Percentiles rank a stretch among this genome's conserved stretches.
These are phyloP conservation scores for Pseudozyma sp. DNA, from an alignment of 1,284 basidiomycete species.

Conservation along the genomic window DNA sequence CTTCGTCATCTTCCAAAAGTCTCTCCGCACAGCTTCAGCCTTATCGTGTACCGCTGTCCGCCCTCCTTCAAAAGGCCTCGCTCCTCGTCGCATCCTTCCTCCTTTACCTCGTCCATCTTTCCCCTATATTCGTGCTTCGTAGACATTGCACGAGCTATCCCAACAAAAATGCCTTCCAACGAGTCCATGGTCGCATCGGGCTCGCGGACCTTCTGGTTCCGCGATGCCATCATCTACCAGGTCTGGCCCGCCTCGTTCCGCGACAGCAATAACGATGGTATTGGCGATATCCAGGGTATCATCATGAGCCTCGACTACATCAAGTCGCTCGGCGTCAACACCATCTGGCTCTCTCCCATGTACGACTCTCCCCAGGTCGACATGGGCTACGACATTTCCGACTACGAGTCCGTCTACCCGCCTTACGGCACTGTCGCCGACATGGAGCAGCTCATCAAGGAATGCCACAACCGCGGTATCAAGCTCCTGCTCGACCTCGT, in stretches of 20 bases:
- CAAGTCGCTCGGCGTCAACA: constrained; percentile 77
- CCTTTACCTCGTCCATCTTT: neutral
- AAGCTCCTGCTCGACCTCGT: constrained; percentile 84
- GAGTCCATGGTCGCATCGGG: constrained; percentile 34
- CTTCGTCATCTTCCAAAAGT: constrained; percentile 7
- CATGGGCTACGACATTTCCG: constrained; percentile 74
- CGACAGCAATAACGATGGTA: constrained; percentile 80
- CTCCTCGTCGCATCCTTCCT: neutral
- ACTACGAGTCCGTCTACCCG: constrained; percentile 80
- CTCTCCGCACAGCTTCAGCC: constrained; percentile 10
- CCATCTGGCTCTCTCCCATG: constrained; percentile 81
- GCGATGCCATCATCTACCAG: constrained; percentile 60
- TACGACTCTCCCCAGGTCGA: constrained; percentile 78
- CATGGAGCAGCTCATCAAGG: constrained; percentile 76
- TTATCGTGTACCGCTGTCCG: neutral
- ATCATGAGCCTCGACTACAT: constrained; percentile 77
- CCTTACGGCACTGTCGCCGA: constrained; percentile 80
- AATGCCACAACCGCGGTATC: constrained; percentile 77
- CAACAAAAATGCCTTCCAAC: constrained; percentile 42
- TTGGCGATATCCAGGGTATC: constrained; percentile 81
- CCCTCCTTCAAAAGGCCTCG: constrained; percentile 7
- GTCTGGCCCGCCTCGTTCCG: constrained; percentile 82
- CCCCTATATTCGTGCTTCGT: neutral
- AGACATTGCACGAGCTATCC: neutral
- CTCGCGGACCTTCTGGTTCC: constrained; percentile 44